Conservation (phyloP, 2,329 filamentous ascomycete genomes). For the Aspergillus ruber region DNA sequence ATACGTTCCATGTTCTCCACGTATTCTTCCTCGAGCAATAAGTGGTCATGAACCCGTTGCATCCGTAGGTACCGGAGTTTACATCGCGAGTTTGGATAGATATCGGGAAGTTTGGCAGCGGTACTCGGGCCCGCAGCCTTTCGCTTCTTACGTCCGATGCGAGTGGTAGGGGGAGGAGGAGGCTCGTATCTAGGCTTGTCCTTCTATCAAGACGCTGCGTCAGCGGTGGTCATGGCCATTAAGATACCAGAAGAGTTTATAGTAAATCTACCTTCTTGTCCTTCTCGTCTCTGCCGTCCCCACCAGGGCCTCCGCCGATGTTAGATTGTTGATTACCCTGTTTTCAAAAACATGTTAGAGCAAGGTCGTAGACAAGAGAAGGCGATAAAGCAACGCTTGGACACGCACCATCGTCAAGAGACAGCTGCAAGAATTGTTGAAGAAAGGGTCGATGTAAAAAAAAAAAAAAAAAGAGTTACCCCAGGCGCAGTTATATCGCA, state of each 20-base stretch:
- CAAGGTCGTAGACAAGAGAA: conserved; percentile 2
- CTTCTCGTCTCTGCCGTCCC: conserved; percentile 75
- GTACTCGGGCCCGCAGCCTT: conserved; percentile 89
- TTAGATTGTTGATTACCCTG: conserved; percentile 64
- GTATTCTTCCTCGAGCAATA: conserved; percentile 95
- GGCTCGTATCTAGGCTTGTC: conserved; percentile 99
- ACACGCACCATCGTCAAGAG: conserved; percentile 28
- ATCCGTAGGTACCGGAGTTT: conserved; percentile 95
- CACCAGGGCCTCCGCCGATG: conserved; percentile 65
- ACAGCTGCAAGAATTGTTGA: background rate
- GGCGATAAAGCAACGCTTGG: conserved; percentile 2
- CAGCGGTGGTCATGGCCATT: conserved; percentile 6
- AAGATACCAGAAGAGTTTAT: background rate
- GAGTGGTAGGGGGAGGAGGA: conserved; percentile 90
- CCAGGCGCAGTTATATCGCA: background rate
- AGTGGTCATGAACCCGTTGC: conserved; percentile 97
- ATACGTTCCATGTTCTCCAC: conserved; percentile 98
- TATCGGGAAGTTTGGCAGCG: conserved; percentile 85
- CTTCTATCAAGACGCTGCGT: conserved; percentile 57
- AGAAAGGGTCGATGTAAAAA: background rate
- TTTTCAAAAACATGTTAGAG: conserved; percentile 17
- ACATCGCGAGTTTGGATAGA: conserved; percentile 94
- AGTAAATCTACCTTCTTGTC: conserved; percentile 72
- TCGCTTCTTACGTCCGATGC: conserved; percentile 97
- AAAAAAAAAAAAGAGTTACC: background rate